Percentiles rank a stretch among this genome's conserved stretches.
These are phyloP conservation scores for Gossypium herbaceum DNA, from an alignment of 345 rosid species.

Conservation along the genomic window DNA sequence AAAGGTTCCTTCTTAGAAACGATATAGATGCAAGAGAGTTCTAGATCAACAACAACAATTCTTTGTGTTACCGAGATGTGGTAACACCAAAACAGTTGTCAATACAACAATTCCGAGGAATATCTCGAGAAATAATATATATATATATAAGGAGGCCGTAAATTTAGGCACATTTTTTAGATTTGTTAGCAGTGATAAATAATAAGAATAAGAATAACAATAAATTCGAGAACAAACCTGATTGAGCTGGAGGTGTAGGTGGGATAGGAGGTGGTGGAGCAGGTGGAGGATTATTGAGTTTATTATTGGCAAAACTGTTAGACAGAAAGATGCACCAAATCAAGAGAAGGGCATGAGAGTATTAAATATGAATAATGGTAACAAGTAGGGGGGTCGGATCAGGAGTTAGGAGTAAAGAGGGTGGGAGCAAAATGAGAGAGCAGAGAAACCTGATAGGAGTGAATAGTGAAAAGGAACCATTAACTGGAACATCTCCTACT, in stretches of 20 bases:
- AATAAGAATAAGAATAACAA: neutral
- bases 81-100: neutral
- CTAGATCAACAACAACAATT: neutral
- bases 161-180: neutral
- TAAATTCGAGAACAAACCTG: conserved; percentile 35
- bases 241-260: conserved; percentile 28
- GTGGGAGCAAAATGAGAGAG: neutral
- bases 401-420: neutral
- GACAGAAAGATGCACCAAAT: conserved; percentile 16
- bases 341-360: conserved; percentile 6
- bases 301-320: conserved; percentile 61
- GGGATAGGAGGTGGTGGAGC: conserved; percentile 57
- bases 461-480: conserved; percentile 80
- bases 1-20: neutral
- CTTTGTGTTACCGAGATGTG: neutral
- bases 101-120: neutral
- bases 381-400: neutral
- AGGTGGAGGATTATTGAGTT: conserved; percentile 17
- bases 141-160: neutral
- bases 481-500: conserved; percentile 57
- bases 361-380: conserved; percentile 5
- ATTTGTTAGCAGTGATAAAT: neutral
- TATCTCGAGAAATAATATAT: neutral
- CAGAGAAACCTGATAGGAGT: conserved; percentile 70
- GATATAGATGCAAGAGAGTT: neutral